Evolutionary conservation across 2,329 filamentous ascomycete species (phyloP), one percentile per base, ranked within the genome.

Genomic region (Macroventuria anomochaeta): DNA sequence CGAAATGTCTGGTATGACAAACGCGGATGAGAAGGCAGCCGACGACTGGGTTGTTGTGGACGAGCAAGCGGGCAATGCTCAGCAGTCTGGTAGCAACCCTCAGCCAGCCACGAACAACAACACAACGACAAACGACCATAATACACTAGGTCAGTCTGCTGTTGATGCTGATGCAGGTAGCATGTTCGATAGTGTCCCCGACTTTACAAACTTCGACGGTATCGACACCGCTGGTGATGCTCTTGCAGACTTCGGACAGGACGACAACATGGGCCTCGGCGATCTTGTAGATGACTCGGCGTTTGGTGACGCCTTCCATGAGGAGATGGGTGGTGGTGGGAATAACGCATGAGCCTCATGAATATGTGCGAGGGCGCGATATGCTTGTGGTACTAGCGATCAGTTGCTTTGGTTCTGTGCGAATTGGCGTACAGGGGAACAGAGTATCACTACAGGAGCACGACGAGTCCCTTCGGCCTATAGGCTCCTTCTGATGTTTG

Each of bases 1-100:
- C 54, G 81, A 82, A 56, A 82, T 90, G 84, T 81, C 83, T 13
- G 83, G 83, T 50, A 81, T 83, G 21, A 75, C 80, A 13, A 75
- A 73, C 28, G 59, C 61, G 13, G 65, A 67, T 23, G 70, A 71
- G 2, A 70, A 71, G 41, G 38, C 44, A 8, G 65, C 58, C 11
- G 71, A 75, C 12, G 72, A 75, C 18, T 76, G 73, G 73, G 69
- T 72, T 31, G 63, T 73, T 57, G 70, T 73, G 20, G 65, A 69
- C 37, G 61, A 70, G 29, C 63, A 69, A 37, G 43, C 49, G 26
- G 44, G 46, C 23, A 58, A 53, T 49, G 51, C 59, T 28, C 64
- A 68, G 41, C 62, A 65, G 42, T 31, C 63, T 17, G 42, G 47
- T n/a, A 48, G 47, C 38, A 62, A 55, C 20, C 41, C 49, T 26